Percentiles rank a stretch among this genome's conserved stretches.
These are phyloP conservation scores for Dactylonectria macrodidyma DNA, from an alignment of 2,329 filamentous ascomycete species.

Conservation along the genomic window DNA sequence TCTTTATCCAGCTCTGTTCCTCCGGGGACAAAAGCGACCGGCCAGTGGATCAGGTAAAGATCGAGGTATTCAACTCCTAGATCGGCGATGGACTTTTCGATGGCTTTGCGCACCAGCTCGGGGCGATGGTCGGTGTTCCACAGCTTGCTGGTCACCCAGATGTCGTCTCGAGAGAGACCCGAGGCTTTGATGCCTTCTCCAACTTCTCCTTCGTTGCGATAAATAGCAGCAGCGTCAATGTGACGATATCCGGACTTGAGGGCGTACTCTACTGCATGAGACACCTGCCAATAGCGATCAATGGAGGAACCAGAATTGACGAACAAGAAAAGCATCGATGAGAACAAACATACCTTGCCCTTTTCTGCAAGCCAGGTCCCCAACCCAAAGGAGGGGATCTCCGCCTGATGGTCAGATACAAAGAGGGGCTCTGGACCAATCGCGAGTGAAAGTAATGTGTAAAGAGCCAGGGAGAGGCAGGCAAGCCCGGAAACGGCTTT, in stretches of 20 bases:
- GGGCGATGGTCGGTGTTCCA: conserved; percentile 53
- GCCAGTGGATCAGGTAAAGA: conserved; percentile 51
- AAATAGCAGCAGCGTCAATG: conserved; percentile 71
- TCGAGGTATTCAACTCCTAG: conserved; percentile 52
- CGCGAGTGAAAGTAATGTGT: conserved; percentile 6
- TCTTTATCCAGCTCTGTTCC: conserved; percentile 38
- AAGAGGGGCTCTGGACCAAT: neutral
- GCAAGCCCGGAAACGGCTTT: conserved; percentile 3
- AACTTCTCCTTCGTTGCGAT: conserved; percentile 71
- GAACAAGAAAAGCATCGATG: too few species aligned
- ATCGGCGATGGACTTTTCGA: conserved; percentile 49
- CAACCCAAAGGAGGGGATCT: conserved; percentile 51
- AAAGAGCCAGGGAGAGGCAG: neutral
- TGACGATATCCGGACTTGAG: conserved; percentile 68
- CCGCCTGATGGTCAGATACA: neutral
- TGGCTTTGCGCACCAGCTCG: conserved; percentile 46
- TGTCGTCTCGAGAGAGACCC: conserved; percentile 46
- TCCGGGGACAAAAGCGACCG: conserved; percentile 44
- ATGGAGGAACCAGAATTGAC: too few species aligned
- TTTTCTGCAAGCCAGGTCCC: conserved; percentile 53
- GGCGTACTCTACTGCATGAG: conserved; percentile 67
- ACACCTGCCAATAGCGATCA: conserved; percentile 54
- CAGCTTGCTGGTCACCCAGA: conserved; percentile 52
- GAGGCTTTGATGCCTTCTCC: conserved; percentile 60
- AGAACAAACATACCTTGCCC: conserved; percentile 28